Conservation (phyloP, 2,329 filamentous ascomycete species). For the Juglanconis juglandina region DNA sequence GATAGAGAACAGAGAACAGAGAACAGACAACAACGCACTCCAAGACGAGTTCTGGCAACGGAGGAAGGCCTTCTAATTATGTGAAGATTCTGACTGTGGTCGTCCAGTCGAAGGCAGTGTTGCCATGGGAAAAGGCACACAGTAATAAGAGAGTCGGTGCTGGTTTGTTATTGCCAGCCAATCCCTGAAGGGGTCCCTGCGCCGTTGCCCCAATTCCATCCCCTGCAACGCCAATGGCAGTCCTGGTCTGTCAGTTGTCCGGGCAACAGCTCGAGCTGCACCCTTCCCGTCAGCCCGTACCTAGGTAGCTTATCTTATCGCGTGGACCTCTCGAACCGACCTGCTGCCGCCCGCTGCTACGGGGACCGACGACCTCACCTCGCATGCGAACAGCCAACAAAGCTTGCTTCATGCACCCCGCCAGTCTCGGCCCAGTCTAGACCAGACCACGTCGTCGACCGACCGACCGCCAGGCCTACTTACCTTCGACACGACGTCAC, state of each 20-base stretch:
- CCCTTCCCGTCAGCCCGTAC: not conserved
- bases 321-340: no score
- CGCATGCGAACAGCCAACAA: not conserved
- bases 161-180: constrained; percentile 16
- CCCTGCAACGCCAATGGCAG: constrained; percentile 8
- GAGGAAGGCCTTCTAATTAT: not conserved
- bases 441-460: not conserved
- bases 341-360: not conserved
- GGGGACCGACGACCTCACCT: not conserved
- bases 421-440: not conserved
- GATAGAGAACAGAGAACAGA: not conserved
- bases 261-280: not conserved
- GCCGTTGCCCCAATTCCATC: not conserved
- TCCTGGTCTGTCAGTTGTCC: constrained; percentile 3
- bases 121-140: not conserved
- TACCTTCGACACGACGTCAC: not conserved
- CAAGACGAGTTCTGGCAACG: not conserved
- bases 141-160: constrained; percentile 1
- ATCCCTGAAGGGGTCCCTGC: not conserved
- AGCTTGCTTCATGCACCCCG: not conserved
- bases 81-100: not conserved
- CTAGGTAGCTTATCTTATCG: no score
- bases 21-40: not conserved
- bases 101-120: not conserved
- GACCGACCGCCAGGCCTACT: not conserved